Evolutionary conservation across 2,329 filamentous ascomycete genomes (phyloP).

Genomic region (Colletotrichum cereale): DNA sequence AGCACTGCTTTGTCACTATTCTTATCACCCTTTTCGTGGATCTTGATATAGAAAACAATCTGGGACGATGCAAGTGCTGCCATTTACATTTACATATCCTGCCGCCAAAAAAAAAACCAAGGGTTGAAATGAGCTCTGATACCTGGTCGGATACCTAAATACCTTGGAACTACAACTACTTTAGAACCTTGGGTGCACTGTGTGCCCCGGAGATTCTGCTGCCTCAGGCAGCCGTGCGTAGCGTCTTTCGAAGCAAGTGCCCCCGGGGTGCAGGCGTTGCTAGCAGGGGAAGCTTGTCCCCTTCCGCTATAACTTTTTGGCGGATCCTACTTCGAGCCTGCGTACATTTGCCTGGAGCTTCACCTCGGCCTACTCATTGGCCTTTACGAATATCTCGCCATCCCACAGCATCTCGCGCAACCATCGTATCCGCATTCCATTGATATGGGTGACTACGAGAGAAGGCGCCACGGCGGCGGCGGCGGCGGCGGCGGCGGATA

Average conservation of each 20-base stretch:
- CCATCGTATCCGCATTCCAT: neutral
- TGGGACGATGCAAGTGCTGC: neutral
- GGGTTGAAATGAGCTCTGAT: neutral
- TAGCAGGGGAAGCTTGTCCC: constrained; percentile 39
- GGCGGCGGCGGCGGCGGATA: constrained; percentile 63
- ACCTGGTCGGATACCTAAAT: neutral
- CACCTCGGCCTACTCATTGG: constrained; percentile 4
- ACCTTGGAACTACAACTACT: neutral
- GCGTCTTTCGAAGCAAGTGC: neutral
- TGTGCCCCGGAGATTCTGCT: neutral
- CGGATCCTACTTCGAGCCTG: constrained; percentile 30
- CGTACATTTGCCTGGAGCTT: neutral
- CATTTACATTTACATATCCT: neutral
- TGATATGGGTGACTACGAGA: constrained; percentile 69
- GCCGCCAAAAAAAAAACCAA: neutral
- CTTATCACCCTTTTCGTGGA: neutral
- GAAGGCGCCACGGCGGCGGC: constrained; percentile 59
- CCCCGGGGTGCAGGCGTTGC: constrained; percentile 7
- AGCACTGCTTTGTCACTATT: neutral
- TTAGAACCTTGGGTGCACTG: neutral
- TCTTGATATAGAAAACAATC: neutral
- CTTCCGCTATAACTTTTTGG: constrained; percentile 35
- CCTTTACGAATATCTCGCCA: neutral
- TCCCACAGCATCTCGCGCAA: neutral
- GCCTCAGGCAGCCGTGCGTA: constrained; percentile 40